phyloP scores from a whole-genome alignment of 2,329 filamentous ascomycete genomes.

The Monosporascus cannonballus region DNA sequence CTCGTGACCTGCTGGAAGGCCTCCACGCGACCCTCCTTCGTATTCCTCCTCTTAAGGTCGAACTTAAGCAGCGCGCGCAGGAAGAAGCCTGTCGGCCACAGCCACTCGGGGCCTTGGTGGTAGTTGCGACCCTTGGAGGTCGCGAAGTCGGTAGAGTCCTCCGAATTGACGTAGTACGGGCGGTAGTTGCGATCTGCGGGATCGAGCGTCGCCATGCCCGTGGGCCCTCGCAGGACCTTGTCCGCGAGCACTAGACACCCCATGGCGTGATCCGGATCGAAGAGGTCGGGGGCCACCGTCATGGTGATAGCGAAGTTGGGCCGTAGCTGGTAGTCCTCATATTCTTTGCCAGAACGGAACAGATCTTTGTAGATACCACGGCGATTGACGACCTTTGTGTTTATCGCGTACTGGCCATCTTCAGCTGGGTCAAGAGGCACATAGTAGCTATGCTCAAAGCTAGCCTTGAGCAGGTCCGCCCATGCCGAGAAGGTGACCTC shows the following conservation, averaged over 20 bases:
- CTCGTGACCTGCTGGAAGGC: conserved; percentile 92
- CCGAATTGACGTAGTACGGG: conserved; percentile 90
- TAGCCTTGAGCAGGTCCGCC: conserved; percentile 72
- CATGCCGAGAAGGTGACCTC: conserved; percentile 68
- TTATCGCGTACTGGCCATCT: conserved; percentile 73
- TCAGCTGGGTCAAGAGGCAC: conserved; percentile 65
- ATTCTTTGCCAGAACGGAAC: conserved; percentile 89
- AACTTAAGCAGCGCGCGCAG: conserved; percentile 87
- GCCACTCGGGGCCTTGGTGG: conserved; percentile 96
- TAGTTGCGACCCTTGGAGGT: conserved; percentile 96
- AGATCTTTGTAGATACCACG: conserved; percentile 97
- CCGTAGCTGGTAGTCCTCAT: conserved; percentile 94
- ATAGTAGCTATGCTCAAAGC: conserved; percentile 91
- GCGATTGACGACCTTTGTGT: conserved; percentile 73
- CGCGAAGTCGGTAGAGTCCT: conserved; percentile 85
- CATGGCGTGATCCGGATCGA: conserved; percentile 72
- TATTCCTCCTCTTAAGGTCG: conserved; percentile 66
- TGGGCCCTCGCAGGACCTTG: conserved; percentile 72
- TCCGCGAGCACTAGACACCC: conserved; percentile 76
- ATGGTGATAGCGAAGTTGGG: conserved; percentile 94
- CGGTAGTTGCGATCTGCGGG: conserved; percentile 89
- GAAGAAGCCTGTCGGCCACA: conserved; percentile 97
- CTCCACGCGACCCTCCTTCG: conserved; percentile 64
- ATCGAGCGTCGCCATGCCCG: conserved; percentile 93
- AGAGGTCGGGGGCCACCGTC: conserved; percentile 85